A percentile compares a stretch with the other conserved stretches of the same genome.
Evolutionary conservation across 176 grass and related monocot species (phyloP).

Genomic region (Leersia perrieri): DNA sequence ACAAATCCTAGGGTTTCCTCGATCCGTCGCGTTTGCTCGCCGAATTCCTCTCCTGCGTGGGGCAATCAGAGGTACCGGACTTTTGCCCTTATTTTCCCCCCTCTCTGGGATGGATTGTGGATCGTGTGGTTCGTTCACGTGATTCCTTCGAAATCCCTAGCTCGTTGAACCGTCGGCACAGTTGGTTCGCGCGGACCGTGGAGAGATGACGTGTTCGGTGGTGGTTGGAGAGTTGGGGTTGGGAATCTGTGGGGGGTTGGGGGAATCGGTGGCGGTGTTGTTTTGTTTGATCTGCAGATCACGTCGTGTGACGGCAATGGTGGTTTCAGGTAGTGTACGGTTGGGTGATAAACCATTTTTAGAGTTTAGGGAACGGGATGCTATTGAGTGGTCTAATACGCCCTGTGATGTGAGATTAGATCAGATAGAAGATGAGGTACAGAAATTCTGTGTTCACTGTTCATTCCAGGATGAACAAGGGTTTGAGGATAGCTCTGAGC

Average conservation of each 20-base stretch:
- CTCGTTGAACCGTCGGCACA: background rate
- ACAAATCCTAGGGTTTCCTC: background rate
- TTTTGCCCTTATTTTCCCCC: background rate
- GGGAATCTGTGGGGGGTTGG: background rate
- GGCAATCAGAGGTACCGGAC: slow-evolving; percentile 10
- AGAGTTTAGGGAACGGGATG: background rate
- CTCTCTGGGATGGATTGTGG: background rate
- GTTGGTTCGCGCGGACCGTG: no score
- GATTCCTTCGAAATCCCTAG: background rate
- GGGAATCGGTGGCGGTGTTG: background rate
- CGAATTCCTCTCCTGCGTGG: background rate
- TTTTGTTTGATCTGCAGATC: background rate
- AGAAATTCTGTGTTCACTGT: background rate
- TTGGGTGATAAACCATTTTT: background rate
- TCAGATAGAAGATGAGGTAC: background rate
- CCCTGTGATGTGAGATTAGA: background rate
- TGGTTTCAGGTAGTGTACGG: background rate
- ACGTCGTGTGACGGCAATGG: background rate
- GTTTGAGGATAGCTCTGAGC: background rate
- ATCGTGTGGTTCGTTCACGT: background rate
- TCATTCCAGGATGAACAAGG: background rate
- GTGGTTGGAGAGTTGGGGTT: background rate
- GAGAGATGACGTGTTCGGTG: background rate
- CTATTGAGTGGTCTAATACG: background rate
- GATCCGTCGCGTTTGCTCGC: background rate